Evolutionary conservation across 305 asterid species (phyloP).

Genomic region (Ilex paraguariensis): DNA sequence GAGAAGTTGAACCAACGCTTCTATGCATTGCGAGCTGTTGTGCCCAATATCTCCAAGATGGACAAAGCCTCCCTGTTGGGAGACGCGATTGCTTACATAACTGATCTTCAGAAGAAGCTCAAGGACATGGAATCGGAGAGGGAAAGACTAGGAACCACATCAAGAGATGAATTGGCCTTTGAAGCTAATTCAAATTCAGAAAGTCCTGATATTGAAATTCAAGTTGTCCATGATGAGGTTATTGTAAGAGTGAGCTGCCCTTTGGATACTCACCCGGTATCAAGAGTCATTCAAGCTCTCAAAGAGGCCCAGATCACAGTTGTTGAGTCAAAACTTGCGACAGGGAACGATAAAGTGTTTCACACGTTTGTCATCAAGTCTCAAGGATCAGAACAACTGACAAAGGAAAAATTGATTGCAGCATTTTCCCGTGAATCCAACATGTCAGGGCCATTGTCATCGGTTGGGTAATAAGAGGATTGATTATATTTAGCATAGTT

Average conservation of each 20-base stretch:
- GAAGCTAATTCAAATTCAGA: constrained; percentile 34
- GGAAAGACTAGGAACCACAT: constrained; percentile 31
- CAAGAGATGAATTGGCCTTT: constrained; percentile 32
- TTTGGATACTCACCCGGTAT: constrained; percentile 59
- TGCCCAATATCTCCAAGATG: constrained; percentile 8
- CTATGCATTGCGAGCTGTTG: constrained; percentile 3
- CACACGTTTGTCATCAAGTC: constrained; percentile 81
- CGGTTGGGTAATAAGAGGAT: constrained; percentile 15
- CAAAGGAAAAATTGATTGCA: constrained; percentile 67
- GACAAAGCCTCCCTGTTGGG: constrained; percentile 8
- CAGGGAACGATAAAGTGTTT: constrained; percentile 49
- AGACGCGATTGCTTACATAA: constrained; percentile 13
- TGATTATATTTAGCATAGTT: constrained; percentile 13
- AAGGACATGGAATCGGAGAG: constrained; percentile 68
- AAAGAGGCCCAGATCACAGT: constrained; percentile 48
- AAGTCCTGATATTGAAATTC: constrained; percentile 36
- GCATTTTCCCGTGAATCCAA: constrained; percentile 39
- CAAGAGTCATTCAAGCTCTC: constrained; percentile 57
- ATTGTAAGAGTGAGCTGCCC: constrained; percentile 61
- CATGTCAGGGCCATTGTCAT: constrained; percentile 20
- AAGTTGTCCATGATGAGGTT: constrained; percentile 38
- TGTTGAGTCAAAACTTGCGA: constrained; percentile 52
- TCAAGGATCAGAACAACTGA: constrained; percentile 51
- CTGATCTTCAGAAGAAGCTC: constrained; percentile 82
- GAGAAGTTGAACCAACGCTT: constrained; percentile 7